These are phyloP conservation scores for Arthrinium puccinioides DNA, from an alignment of 2,329 filamentous ascomycete genomes.

Conservation along the genomic window DNA sequence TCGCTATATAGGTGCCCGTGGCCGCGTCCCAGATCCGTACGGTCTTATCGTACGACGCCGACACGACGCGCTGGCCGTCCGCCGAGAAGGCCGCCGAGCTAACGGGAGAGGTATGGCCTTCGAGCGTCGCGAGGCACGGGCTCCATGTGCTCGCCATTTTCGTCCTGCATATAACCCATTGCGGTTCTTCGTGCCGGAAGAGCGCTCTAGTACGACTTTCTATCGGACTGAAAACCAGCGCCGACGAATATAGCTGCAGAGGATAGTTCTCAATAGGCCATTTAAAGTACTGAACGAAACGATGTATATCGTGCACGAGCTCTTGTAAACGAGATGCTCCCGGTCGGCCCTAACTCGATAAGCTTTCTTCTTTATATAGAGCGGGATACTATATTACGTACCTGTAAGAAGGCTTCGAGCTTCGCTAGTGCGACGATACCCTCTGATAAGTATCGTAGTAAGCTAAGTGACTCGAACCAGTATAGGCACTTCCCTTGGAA, in stretches of 20 bases:
- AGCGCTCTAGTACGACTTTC: conserved; percentile 11
- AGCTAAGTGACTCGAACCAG: neutral
- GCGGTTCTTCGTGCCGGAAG: conserved; percentile 11
- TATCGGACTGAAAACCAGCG: conserved; percentile 22
- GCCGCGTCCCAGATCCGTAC: neutral
- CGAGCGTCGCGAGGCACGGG: conserved; percentile 8
- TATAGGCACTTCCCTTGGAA: neutral
- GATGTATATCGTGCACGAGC: conserved; percentile 20
- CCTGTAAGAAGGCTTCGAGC: conserved; percentile 8
- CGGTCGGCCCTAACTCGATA: neutral
- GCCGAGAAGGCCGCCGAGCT: neutral
- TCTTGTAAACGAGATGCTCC: neutral
- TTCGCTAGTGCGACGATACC: conserved; percentile 14
- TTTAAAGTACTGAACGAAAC: conserved; percentile 19
- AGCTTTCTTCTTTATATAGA: neutral
- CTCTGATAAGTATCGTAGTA: conserved; percentile 3
- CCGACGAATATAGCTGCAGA: conserved; percentile 26
- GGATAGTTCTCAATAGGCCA: conserved; percentile 18
- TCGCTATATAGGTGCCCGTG: neutral
- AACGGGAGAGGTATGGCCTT: conserved; percentile 7
- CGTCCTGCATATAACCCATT: conserved; percentile 9
- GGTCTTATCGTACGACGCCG: neutral
- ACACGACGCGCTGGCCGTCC: neutral
- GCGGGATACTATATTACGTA: neutral
- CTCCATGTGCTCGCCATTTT: conserved; percentile 1